Evolutionary conservation across 768 basidiomycete genomes (phyloP), one percentile per base, ranked within the genome.

Genomic region (Clitopilus hobsonii): DNA sequence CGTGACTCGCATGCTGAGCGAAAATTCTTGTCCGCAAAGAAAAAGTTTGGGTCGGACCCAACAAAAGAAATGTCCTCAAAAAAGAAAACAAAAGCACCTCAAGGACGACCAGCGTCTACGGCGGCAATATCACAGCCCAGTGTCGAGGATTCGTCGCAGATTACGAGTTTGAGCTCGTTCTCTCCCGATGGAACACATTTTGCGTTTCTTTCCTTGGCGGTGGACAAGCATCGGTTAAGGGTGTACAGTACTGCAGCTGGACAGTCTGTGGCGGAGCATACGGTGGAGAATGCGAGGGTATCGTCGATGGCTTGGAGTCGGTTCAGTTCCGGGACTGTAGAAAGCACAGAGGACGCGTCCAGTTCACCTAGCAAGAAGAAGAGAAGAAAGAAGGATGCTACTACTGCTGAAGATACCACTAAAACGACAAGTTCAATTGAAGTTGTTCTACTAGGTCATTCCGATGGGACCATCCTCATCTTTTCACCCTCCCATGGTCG

Each of bases 181-280:
- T 88, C 86, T 7, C 76, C 78, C 5, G 71, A 75, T 55, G 81
- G 78, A 52, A 69, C 73, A 53, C 69, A 81, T 30, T 87, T 87
- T 62, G 84, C 81, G 1, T 77, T 83, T 52, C 67, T 86, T 25
- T 84, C 84, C 8, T 75, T 88, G 22, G 79, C 85, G 2, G 76
- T 88, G 51, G 86, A 88, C 75, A 88, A 86, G 67, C 85, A 88
- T 64, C 79, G 85, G 45, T 69, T 88, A 54, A 83, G 85, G 61
- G 74, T 88, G 32, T 86, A 84, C 66, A 78, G 85, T 64, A 79
- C 82, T 7, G 59, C 72, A 6, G 74, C 81, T n/a, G 78, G 75
- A 30, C 76, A 78, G 58, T 76, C 81, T 27, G 67, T 81, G 20
- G 79, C 84, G 3, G 85, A 88, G 65, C 71, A 84, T 67, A 74